Base-by-base conservation (phyloP, 768 basidiomycete species). In the Lactarius sp. region DNA sequence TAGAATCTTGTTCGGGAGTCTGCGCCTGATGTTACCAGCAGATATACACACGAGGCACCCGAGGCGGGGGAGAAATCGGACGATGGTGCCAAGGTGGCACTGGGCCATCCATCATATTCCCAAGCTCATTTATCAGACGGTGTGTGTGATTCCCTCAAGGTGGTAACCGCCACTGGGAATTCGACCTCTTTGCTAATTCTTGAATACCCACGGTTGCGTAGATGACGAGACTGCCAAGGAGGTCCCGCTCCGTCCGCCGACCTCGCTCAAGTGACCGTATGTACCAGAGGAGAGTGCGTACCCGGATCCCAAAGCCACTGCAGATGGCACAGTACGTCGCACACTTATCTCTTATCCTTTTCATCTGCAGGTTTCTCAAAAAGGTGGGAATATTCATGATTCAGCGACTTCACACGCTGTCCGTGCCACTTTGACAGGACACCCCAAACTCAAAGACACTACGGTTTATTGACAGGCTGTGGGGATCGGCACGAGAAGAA, bases 221-320 rank as follows among this genome's bases (percentile, higher is more conserved):
- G 65, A 70, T 12, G 58, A 62, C 5, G 69, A 70, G 9, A 67
- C 69, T 8, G 53, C 56, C 22, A 27, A 27, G 22, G 22, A 27
- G 22, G 22, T 27, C 22, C 22, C 22, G 22, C 22, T 27, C 22
- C 22, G 22, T 27, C 22, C 22, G 22, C 22, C 94, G 46, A 87
- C 90, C 0, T 80, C 88, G 14, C 77, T 95, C 42, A 83, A 82
- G 33, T 95, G 93, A 92, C 93, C 94, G 0, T 92, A 92, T 70
- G 82, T 92, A 51, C 89, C 90, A 2, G 92, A 94, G 36, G 82
- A 84, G 69, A 85, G 87, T 0, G 83, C 88, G 2, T 92, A 85
- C 71, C 86, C 86, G 0, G 92, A 95, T 73, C 93, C 93, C 92
- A 0, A 92, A 93, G 73, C 80, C 84, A 0, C 76, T 96, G 0